phyloP scores from a whole-genome alignment of 352 stramenopile genomes.

The Globisporangium uncinulatum region DNA sequence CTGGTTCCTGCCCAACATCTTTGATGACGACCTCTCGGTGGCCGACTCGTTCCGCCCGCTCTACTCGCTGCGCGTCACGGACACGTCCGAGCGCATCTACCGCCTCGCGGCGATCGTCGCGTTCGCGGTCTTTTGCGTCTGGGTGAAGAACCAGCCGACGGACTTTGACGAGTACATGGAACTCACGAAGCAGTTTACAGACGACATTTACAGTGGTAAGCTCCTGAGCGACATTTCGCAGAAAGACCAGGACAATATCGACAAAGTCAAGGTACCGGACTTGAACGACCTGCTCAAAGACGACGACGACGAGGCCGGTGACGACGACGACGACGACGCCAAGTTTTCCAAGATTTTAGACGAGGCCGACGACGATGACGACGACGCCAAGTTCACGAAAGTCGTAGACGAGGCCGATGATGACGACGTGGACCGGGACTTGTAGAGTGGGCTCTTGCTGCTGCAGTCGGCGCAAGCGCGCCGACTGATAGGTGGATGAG shows the following conservation, averaged over 20 bases:
- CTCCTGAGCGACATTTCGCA: slow-evolving; percentile 97
- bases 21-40: slow-evolving; percentile 97
- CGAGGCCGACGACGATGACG: slow-evolving; percentile 51
- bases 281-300: slow-evolving; percentile 83
- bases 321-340: slow-evolving; percentile 48
- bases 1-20: slow-evolving; percentile 99
- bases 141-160: slow-evolving; percentile 98
- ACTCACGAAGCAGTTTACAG: slow-evolving; percentile 98
- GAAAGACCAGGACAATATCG: slow-evolving; percentile 97
- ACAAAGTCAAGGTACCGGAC: slow-evolving; percentile 91
- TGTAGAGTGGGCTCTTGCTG: slow-evolving; percentile 21
- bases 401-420: slow-evolving; percentile 72
- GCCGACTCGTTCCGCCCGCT: slow-evolving; percentile 97
- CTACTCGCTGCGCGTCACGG: slow-evolving; percentile 82
- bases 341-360: slow-evolving; percentile 82
- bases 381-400: slow-evolving; percentile 69
- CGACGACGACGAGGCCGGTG: slow-evolving; percentile 66
- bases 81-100: slow-evolving; percentile 93
- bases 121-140: slow-evolving; percentile 96
- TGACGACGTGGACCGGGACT: slow-evolving; percentile 62
- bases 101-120: slow-evolving; percentile 88
- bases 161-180: slow-evolving; percentile 99
- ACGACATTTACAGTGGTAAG: slow-evolving; percentile 99
- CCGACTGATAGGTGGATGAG: slow-evolving; percentile 1
- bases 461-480: neutral